phyloP scores from a whole-genome alignment of 352 stramenopile species.

The Blastocystis sp. region DNA sequence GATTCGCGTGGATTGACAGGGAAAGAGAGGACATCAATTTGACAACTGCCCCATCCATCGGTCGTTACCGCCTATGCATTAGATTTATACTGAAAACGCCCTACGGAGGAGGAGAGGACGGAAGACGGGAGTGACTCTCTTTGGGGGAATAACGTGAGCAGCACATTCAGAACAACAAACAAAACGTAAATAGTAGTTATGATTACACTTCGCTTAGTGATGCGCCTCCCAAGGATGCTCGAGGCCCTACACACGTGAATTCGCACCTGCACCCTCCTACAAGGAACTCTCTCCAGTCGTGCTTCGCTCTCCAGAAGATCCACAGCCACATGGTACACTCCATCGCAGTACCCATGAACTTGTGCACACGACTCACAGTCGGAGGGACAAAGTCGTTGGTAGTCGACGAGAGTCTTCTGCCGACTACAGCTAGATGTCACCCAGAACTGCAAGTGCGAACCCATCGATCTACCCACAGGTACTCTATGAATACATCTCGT shows the following conservation, averaged over 20 bases:
- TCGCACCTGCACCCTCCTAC: background rate
- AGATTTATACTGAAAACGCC: too few relatives aligned
- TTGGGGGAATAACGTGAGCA: background rate
- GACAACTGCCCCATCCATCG: background rate
- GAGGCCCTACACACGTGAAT: constrained; percentile 31
- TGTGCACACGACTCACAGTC: constrained; percentile 52
- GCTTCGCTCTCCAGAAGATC: constrained; percentile 69
- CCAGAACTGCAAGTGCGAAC: background rate
- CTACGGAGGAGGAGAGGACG: too few relatives aligned
- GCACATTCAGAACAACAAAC: constrained; percentile 20
- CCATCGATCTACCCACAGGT: constrained; percentile 40
- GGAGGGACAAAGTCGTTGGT: constrained; percentile 36
- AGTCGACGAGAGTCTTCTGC: constrained; percentile 47
- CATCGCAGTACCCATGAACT: constrained; percentile 43
- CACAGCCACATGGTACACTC: constrained; percentile 66
- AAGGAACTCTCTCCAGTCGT: constrained; percentile 69
- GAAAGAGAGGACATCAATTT: background rate
- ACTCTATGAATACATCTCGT: constrained; percentile 21
- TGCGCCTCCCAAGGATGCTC: constrained; percentile 63
- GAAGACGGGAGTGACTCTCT: too few relatives aligned
- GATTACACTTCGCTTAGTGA: constrained; percentile 41
- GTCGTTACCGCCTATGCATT: too few relatives aligned
- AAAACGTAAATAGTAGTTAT: constrained; percentile 1
- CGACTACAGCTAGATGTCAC: constrained; percentile 11
- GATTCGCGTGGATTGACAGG: too few relatives aligned